phyloP scores from a whole-genome alignment of 345 rosid genomes.

The Bruguiera parviflora region DNA sequence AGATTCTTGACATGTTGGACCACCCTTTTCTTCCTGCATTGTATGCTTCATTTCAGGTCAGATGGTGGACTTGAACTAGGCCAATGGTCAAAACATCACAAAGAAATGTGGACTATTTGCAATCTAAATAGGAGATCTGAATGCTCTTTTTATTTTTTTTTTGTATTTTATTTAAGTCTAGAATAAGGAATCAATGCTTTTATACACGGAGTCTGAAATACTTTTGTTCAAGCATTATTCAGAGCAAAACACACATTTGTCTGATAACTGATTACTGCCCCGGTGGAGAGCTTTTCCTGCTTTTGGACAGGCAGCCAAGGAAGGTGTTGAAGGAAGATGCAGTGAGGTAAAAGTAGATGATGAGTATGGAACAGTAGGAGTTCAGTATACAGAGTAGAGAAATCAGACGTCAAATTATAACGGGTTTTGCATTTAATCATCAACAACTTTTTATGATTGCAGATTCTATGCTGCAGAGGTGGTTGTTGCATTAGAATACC shows the following conservation, averaged over 20 bases:
- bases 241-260: conserved; percentile 95
- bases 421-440: neutral
- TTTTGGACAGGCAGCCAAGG: conserved; percentile 74
- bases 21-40: conserved; percentile 98
- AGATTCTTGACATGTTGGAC: conserved; percentile 89
- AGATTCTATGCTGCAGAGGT: conserved; percentile 94
- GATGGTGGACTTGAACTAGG: neutral
- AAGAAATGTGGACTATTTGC: conserved; percentile 1
- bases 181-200: neutral
- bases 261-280: conserved; percentile 90
- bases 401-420: neutral
- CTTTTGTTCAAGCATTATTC: conserved; percentile 30
- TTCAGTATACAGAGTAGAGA: neutral
- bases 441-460: conserved; percentile 11
- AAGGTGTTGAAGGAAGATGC: conserved; percentile 95
- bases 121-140: neutral
- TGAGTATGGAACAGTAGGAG: neutral
- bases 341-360: conserved; percentile 46
- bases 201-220: neutral
- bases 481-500: conserved; percentile 85
- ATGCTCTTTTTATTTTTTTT: neutral
- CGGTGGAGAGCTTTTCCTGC: conserved; percentile 94
- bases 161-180: neutral
- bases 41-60: conserved; percentile 96
- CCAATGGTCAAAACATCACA: neutral